phyloP scores from a whole-genome alignment of 148 eudicot species.

The Salicornia ramosissima region DNA sequence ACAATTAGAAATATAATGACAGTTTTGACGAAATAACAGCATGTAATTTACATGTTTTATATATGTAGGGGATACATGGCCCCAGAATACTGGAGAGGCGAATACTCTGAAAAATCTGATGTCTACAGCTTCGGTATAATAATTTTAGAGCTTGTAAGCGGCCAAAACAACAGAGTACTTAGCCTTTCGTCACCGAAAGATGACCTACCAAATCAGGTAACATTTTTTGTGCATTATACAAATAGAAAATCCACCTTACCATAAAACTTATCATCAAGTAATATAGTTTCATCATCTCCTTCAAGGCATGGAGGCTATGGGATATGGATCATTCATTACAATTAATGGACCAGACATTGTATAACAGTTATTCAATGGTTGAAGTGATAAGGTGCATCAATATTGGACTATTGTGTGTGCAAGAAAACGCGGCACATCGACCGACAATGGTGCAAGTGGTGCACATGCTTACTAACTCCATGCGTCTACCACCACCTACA shows the following conservation, averaged over 20 bases:
- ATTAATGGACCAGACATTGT: not conserved
- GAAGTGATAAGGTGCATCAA: constrained; percentile 13
- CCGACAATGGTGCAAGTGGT: constrained; percentile 19
- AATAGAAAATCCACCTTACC: too few relatives aligned
- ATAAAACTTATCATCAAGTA: too few relatives aligned
- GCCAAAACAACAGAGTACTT: constrained; percentile 46
- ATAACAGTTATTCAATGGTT: not conserved
- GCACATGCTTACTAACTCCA: constrained; percentile 27
- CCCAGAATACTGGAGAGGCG: constrained; percentile 60
- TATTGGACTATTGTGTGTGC: constrained; percentile 25
- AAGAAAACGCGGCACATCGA: constrained; percentile 9
- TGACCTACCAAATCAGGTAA: constrained; percentile 7
- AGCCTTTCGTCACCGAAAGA: constrained; percentile 23
- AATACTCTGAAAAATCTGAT: constrained; percentile 64
- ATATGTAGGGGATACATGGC: constrained; percentile 81
- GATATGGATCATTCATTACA: not conserved
- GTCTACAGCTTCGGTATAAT: constrained; percentile 59
- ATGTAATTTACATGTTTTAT: too few relatives aligned
- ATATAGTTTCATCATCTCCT: not conserved
- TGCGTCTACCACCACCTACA: constrained; percentile 19
- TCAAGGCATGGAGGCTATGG: not conserved
- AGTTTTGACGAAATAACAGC: too few relatives aligned
- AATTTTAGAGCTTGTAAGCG: constrained; percentile 50
- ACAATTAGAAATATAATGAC: too few relatives aligned
- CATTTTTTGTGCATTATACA: too few relatives aligned